Conservation (phyloP, 805 yeast genomes). For the Suhomyces prunicola region DNA sequence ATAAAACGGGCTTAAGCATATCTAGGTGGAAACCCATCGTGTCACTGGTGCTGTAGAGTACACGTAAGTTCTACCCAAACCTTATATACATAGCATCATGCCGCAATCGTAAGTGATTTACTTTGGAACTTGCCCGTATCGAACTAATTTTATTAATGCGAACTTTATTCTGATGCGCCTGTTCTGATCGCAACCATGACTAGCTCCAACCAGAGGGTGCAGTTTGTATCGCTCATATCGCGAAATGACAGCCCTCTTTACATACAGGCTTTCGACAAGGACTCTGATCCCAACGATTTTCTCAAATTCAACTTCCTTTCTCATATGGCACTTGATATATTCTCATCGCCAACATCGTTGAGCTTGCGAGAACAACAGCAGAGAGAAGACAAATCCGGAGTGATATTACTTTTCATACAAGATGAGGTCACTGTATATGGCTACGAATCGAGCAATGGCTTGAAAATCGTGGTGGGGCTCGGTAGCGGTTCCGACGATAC, state of each 20-base stretch:
- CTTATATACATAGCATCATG: neutral
- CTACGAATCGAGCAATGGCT: conserved; percentile 62
- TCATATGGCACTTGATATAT: conserved; percentile 74
- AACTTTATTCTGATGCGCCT: neutral
- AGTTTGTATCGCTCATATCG: conserved; percentile 57
- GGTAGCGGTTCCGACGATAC: conserved; percentile 20
- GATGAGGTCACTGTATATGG: conserved; percentile 70
- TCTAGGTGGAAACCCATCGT: neutral
- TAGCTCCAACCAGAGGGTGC: conserved; percentile 19
- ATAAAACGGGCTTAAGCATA: neutral
- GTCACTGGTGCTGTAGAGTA: neutral
- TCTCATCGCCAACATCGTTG: conserved; percentile 50
- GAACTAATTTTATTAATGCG: neutral
- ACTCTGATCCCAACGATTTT: conserved; percentile 36
- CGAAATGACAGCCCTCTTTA: conserved; percentile 59
- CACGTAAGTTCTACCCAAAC: neutral
- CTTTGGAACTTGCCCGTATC: neutral
- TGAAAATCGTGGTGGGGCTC: conserved; percentile 60
- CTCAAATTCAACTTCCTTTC: conserved; percentile 66
- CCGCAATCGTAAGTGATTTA: neutral
- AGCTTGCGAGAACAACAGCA: conserved; percentile 35
- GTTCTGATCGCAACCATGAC: neutral
- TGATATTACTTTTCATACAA: conserved; percentile 56
- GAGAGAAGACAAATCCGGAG: conserved; percentile 16
- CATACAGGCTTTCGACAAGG: conserved; percentile 48